Percentiles rank a stretch among this genome's conserved stretches.
Conservation (phyloP, 495 filamentous ascomycete species). For the Apodospora peruviana region DNA sequence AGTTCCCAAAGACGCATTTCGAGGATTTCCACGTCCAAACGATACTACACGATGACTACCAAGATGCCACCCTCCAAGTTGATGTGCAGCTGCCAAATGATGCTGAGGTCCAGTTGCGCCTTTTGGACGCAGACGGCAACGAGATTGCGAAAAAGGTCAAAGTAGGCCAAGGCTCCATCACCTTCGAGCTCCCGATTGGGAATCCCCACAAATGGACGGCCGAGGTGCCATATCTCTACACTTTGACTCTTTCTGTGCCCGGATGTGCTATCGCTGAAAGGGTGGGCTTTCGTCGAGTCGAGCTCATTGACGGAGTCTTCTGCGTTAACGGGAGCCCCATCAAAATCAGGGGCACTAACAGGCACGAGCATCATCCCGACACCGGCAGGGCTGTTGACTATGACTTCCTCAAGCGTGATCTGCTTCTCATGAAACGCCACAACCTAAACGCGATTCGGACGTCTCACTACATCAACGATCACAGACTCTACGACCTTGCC, state of each 20-base stretch:
- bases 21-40: slow-evolving; percentile 57
- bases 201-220: slow-evolving; percentile 62
- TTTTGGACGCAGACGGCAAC: slow-evolving; percentile 29
- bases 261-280: slow-evolving; percentile 40
- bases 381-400: slow-evolving; percentile 57
- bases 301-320: slow-evolving; percentile 52
- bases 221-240: slow-evolving; percentile 60
- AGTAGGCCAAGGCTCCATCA: slow-evolving; percentile 8
- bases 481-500: slow-evolving; percentile 56
- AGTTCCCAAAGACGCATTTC: slow-evolving; percentile 52
- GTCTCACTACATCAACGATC: slow-evolving; percentile 58
- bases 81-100: slow-evolving; percentile 33
- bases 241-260: slow-evolving; percentile 35
- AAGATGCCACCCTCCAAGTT: slow-evolving; percentile 48
- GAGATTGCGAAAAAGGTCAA: slow-evolving; percentile 15
- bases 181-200: slow-evolving; percentile 28
- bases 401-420: slow-evolving; percentile 49
- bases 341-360: slow-evolving; percentile 60
- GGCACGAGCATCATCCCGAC: slow-evolving; percentile 60
- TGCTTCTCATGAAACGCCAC: slow-evolving; percentile 60
- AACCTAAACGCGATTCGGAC: slow-evolving; percentile 67
- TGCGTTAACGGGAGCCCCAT: slow-evolving; percentile 57
- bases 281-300: slow-evolving; percentile 56
- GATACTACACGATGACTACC: slow-evolving; percentile 49
- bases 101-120: slow-evolving; percentile 22